Evolutionary conservation across 2,329 filamentous ascomycete genomes (phyloP), one percentile per base, ranked within the genome.

Genomic region (Aspergillus pseudotamarii): DNA sequence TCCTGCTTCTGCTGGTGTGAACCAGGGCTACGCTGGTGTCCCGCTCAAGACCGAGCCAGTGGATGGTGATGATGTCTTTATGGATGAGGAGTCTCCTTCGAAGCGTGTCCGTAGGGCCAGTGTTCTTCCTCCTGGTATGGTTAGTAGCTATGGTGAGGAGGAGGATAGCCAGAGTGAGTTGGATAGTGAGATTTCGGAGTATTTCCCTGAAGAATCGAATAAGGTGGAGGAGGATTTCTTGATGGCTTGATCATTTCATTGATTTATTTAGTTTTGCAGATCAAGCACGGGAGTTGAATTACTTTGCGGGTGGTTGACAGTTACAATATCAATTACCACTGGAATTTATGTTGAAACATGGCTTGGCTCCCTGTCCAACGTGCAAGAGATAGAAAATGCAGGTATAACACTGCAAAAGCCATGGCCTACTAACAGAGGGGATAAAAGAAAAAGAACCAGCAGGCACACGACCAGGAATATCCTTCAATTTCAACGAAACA

Each of bases 101-200:
- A 72, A 72, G 61, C 65, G 71, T 12, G 60, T 64, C 32, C 68
- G 72, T 19, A 70, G 56, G 62, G 59, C 64, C 23, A 67, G 63
- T 41, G n/a, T 36, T 23, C 63, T 67, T 12, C 58, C 65, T 30
- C 23, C 56, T 12, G 71, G 66, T 5, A 69, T 69, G 62, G 59
- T 72, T 21, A 60, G 30, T 32, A 21, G 4, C 10, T 72, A 70
- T 63, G 51, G 59, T 30, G 61, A 38, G 8, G 62, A 61, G 0
- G 50, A 61, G 19, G 38, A n/a, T 5, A 58, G 55, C 4, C 54
- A 59, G 16, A 48, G 45, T 46, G 55, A 64, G 19, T 14, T 51
- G 23, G 69, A 72, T 21, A 72, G 64, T 32, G 72, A 68, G 32
- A 59, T 62, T 5, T 68, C 66, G 1, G 69, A 72, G 61, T 72